phyloP scores from a whole-genome alignment of 257 asterid species.

The Paulownia fortunei region DNA sequence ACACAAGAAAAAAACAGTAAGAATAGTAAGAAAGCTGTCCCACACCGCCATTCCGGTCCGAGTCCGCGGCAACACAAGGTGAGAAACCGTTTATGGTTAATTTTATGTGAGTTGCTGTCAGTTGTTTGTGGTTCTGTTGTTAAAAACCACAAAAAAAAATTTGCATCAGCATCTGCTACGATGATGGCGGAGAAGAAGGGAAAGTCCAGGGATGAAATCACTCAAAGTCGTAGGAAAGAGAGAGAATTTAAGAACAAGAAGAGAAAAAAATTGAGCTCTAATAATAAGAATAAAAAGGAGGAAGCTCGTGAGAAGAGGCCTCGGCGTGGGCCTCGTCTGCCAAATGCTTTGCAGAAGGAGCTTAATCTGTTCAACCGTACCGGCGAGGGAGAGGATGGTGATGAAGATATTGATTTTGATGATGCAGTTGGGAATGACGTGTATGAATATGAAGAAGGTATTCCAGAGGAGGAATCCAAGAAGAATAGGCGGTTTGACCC shows the following conservation, averaged over 20 bases:
- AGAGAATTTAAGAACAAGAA: slow-evolving; percentile 31
- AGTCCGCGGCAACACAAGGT: not conserved
- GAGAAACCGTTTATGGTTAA: not conserved
- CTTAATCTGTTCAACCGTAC: slow-evolving; percentile 31
- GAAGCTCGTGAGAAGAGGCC: slow-evolving; percentile 40
- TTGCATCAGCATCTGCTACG: not conserved
- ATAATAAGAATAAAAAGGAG: slow-evolving; percentile 26
- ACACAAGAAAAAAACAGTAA: not conserved
- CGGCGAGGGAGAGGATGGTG: slow-evolving; percentile 31
- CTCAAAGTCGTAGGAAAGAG: slow-evolving; percentile 31
- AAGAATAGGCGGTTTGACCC: slow-evolving; percentile 78
- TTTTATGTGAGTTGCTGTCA: not conserved
- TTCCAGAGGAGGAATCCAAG: slow-evolving; percentile 79
- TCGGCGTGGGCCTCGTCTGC: slow-evolving; percentile 74
- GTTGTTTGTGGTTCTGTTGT: not conserved
- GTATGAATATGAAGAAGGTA: slow-evolving; percentile 82
- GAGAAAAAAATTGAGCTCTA: slow-evolving; percentile 32
- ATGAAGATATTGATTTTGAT: slow-evolving; percentile 45
- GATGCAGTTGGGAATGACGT: slow-evolving; percentile 45
- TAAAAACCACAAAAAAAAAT: not conserved
- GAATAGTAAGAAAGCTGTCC: not conserved
- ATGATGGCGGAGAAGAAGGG: slow-evolving; percentile 44
- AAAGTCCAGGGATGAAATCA: slow-evolving; percentile 33
- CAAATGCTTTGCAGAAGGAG: slow-evolving; percentile 66
- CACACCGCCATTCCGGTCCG: not conserved